Percentiles rank a stretch among this genome's conserved stretches.
These are phyloP conservation scores for Fusarium sp. DNA, from an alignment of 2,329 filamentous ascomycete genomes.

Conservation along the genomic window DNA sequence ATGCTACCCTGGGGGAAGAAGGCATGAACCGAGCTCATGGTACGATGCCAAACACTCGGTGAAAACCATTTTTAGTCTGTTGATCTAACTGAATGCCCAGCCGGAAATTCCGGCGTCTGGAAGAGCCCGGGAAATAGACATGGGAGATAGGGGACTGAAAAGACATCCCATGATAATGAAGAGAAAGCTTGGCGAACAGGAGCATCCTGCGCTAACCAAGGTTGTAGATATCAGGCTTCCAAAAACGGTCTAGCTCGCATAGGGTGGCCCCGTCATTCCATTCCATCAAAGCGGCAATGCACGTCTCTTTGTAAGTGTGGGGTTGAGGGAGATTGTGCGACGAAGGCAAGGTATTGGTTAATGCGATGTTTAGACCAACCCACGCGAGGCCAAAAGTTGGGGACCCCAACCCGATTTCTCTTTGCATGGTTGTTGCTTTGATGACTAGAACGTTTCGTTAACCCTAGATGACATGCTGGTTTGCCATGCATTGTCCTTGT, in stretches of 20 bases:
- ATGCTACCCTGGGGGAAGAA: conserved; percentile 19
- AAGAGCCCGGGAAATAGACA: conserved; percentile 1
- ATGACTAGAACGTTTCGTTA: conserved; percentile 9
- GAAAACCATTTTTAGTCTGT: conserved; percentile 11
- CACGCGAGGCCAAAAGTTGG: conserved; percentile 35
- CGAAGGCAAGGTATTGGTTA: conserved; percentile 24
- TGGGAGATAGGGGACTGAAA: conserved; percentile 16
- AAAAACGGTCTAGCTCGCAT: conserved; percentile 19
- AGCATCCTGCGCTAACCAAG: conserved; percentile 13
- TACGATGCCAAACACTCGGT: neutral
- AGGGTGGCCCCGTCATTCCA: conserved; percentile 35
- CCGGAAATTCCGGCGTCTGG: conserved; percentile 19
- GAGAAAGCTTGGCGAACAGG: conserved; percentile 23
- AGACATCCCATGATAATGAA: conserved; percentile 25
- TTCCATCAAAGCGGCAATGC: conserved; percentile 37
- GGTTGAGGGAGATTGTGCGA: conserved; percentile 40
- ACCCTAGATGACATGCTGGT: conserved; percentile 8
- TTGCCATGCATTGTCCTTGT: conserved; percentile 17
- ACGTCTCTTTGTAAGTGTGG: conserved; percentile 32
- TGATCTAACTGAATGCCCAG: conserved; percentile 16
- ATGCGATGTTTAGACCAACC: conserved; percentile 30
- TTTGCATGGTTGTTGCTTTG: conserved; percentile 16
- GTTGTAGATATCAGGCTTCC: conserved; percentile 2
- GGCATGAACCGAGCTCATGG: conserved; percentile 17
- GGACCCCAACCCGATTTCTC: conserved; percentile 29